These are phyloP conservation scores for Salix udensis DNA, from an alignment of 345 rosid species.

Conservation along the genomic window DNA sequence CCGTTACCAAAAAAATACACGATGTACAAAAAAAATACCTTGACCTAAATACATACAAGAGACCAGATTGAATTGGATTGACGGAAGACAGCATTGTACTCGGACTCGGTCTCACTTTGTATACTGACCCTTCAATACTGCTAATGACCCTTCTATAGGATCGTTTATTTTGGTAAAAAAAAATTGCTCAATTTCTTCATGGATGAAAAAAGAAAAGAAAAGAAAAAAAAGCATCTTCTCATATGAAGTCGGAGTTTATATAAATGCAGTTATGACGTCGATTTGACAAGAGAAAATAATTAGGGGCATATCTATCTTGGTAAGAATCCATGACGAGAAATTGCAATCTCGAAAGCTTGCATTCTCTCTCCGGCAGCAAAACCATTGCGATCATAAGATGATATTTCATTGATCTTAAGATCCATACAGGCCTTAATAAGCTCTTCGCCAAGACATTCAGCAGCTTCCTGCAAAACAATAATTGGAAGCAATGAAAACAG, in stretches of 20 bases:
- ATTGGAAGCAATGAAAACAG: not conserved
- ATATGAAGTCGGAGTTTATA: too few relatives aligned
- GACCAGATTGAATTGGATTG: not conserved
- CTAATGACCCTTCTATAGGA: too few relatives aligned
- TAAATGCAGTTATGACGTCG: too few relatives aligned
- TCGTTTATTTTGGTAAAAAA: too few relatives aligned
- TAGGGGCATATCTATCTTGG: constrained; percentile 33
- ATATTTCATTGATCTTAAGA: constrained; percentile 62
- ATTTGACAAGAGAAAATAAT: not conserved
- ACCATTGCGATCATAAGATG: constrained; percentile 81
- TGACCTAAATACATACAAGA: not conserved
- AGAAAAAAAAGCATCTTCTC: too few relatives aligned
- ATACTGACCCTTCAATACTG: too few relatives aligned
- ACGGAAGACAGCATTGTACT: not conserved
- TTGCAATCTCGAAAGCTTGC: constrained; percentile 72
- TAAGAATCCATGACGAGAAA: constrained; percentile 66
- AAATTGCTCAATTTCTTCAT: too few relatives aligned
- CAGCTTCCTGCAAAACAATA: constrained; percentile 60
- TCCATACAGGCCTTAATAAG: constrained; percentile 61
- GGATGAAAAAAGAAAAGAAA: too few relatives aligned
- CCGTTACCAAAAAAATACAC: not conserved
- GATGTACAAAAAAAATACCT: not conserved
- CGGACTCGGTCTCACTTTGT: too few relatives aligned
- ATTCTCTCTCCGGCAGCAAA: constrained; percentile 69
- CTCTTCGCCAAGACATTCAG: constrained; percentile 76